These are phyloP conservation scores for Rhodosporidiobolus odoratus DNA, from an alignment of 768 basidiomycete species.

Conservation along the genomic window DNA sequence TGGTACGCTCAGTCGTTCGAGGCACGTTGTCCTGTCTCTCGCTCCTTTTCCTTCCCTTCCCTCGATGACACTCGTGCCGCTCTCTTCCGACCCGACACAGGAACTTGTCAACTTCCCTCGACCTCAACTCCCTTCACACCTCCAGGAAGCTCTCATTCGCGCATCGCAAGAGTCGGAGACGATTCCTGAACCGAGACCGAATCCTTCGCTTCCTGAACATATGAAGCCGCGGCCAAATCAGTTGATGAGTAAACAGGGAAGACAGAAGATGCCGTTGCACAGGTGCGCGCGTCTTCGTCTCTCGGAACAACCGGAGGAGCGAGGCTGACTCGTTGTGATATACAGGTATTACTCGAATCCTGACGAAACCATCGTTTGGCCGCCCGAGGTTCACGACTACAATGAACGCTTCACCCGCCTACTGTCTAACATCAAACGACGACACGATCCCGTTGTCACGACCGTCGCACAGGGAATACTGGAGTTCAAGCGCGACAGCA, in stretches of 20 bases:
- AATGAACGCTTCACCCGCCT: conserved; percentile 83
- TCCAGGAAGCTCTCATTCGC: conserved; percentile 61
- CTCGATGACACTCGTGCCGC: too few relatives aligned
- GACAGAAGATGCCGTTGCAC: conserved; percentile 73
- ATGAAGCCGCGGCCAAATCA: conserved; percentile 36
- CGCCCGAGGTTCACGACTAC: conserved; percentile 88
- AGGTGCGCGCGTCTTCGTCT: conserved; percentile 53
- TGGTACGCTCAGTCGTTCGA: conserved; percentile 99
- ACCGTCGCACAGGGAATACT: conserved; percentile 91
- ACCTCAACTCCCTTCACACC: conserved; percentile 61
- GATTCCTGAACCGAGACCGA: conserved; percentile 71
- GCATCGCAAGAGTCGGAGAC: conserved; percentile 51
- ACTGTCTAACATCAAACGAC: conserved; percentile 79
- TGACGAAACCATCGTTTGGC: conserved; percentile 65
- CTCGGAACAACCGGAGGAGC: neutral
- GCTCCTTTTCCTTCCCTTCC: neutral
- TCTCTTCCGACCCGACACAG: conserved; percentile 48
- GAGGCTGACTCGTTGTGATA: neutral
- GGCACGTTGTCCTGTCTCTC: conserved; percentile 47
- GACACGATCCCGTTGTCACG: conserved; percentile 96
- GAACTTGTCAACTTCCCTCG: conserved; percentile 83
- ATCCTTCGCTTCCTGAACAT: conserved; percentile 61
- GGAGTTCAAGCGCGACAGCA: conserved; percentile 79
- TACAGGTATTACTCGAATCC: conserved; percentile 76
- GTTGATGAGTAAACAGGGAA: conserved; percentile 52